Evolutionary conservation across 164 flowering plant species (phyloP), one percentile per base, ranked within the genome.

Genomic region (Santalum album): DNA sequence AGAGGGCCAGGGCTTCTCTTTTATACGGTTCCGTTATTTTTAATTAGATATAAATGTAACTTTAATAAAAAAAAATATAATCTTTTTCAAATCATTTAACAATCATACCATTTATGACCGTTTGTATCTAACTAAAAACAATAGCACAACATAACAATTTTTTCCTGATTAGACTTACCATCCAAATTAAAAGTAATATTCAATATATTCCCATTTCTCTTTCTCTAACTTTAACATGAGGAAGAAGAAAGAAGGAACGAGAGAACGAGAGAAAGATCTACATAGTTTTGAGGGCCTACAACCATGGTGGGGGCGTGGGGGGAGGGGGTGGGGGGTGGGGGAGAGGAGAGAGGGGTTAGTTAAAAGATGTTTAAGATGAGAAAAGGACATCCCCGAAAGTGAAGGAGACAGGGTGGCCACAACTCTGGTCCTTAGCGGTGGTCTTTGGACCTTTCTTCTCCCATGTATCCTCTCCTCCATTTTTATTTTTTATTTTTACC

Each of bases 321-420:
- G n/a, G n/a, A n/a, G n/a, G n/a, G n/a, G n/a, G n/a, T n/a, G n/a
- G n/a, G n/a, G n/a, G n/a, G n/a, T n/a, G n/a, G n/a, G 50, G 63
- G 54, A 53, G 72, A 55, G 70, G 65, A 14, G 40, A 18, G 45
- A 18, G 45, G 21, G 57, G 23, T 65, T 55, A 53, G n/a, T n/a
- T n/a, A n/a, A n/a, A n/a, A 61, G 72, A 75, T 53, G 71, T 65
- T 60, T 58, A 69, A 78, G 73, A 68, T 65, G 70, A 61, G 88
- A 82, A 69, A 75, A 47, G 12, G 86, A 82, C 83, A 12, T 69
- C 23, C 67, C 81, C 38, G 63, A 58, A 67, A 14, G 6, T 4
- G 9, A 29, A 45, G 56, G 65, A 53, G 83, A 82, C 81, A 78
- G 84, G 65, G 71, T 75, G 84, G 74, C 68, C 74, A 68, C 74